phyloP scores from a whole-genome alignment of 352 stramenopile species.

The Globisporangium apiculatum region DNA sequence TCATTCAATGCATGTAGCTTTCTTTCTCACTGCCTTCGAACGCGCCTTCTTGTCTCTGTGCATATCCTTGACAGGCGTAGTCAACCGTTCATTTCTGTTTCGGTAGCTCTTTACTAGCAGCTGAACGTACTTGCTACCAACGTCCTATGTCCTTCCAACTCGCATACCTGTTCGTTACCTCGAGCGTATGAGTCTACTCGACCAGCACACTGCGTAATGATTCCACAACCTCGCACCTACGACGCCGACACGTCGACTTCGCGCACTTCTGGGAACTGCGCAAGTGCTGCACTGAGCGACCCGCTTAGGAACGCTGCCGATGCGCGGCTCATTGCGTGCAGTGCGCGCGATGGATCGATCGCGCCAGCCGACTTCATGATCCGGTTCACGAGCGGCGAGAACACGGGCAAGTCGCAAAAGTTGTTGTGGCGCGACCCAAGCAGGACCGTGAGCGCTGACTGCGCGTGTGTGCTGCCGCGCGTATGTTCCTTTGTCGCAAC shows the following conservation, averaged over 20 bases:
- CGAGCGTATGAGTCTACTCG: too few species aligned
- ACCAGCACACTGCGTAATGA: too few species aligned
- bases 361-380: constrained; percentile 38
- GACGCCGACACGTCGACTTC: constrained; percentile 2
- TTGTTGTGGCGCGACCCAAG: constrained; percentile 55
- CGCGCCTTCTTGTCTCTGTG: too few species aligned
- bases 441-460: constrained; percentile 33
- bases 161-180: too few species aligned
- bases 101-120: too few species aligned
- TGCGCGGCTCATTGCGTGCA: constrained; percentile 33
- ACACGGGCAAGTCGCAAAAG: constrained; percentile 61
- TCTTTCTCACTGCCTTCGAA: too few species aligned
- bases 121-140: too few species aligned
- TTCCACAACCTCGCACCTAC: background rate
- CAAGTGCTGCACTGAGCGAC: constrained; percentile 19
- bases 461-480: constrained; percentile 27
- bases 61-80: too few species aligned
- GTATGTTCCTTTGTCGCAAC: constrained; percentile 3
- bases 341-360: constrained; percentile 38
- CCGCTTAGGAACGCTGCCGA: constrained; percentile 41
- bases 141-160: too few species aligned
- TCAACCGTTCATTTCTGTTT: too few species aligned
- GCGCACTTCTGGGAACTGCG: constrained; percentile 31
- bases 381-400: constrained; percentile 47
- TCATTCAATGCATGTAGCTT: too few species aligned